Evolutionary conservation across 441 rosid species (phyloP), one percentile per base, ranked within the genome.

Genomic region (Populus trichocarpa): DNA sequence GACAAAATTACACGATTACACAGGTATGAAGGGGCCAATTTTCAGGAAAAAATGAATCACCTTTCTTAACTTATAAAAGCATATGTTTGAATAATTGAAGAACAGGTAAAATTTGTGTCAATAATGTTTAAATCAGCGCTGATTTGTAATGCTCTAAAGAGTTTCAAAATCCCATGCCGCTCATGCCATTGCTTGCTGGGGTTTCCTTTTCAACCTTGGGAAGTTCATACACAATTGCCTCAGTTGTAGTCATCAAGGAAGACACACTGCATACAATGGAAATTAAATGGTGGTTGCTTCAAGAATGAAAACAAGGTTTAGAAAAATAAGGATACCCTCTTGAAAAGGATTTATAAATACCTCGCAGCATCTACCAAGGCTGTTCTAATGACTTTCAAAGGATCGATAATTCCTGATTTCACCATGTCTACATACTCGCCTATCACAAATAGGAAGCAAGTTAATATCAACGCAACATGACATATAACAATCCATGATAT

Each of bases 381-480:
- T 26, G 91, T 90, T 81, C 90, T 87, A 75, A 92, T 87, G 75
- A 90, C 92, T 82, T 92, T 90, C 85, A 92, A 59, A 13, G 91
- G 95, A 70, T 92, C 95, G 12, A 91, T 88, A 36, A 89, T 92
- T 64, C 94, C 95, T 1, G 86, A 63, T 66, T 91, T 88, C 42
- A 91, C 83, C 95, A 92, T 91, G 76, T 90, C 95, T 4, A 90
- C 89, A 28, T 89, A 92, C 71, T 92, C 91, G 73, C 97, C 92
- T 90, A 81, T 25, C 26, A 38, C 12, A 70, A 40, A 53, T 5
- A 11, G 16, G 9, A 59, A 8, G 63, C 9, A 30, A 23, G 30
- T 9, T 33, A 16, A 53, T 53, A 59, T 20, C 38, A 25, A 35
- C 1, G 35, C 33, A 11, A 71, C 38, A 23, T 46, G 6, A 64